Base-by-base conservation (phyloP, 495 filamentous ascomycete genomes). In the Aspergillus cristatus region DNA sequence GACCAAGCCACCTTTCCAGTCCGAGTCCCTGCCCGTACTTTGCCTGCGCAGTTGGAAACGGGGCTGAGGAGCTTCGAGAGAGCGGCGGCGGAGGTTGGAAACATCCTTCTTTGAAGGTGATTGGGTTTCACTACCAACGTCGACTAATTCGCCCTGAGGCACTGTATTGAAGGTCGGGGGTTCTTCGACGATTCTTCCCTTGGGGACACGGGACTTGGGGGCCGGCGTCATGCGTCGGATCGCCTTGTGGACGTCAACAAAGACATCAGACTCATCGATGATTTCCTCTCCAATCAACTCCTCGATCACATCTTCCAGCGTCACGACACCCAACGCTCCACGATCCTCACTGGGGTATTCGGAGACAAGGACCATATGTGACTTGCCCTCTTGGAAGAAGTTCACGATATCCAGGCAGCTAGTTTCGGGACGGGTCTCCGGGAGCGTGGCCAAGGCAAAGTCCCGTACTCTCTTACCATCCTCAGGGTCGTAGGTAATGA, bases 331-430 rank as follows among this genome's bases (percentile, higher is more conserved):
- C 12, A 95, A 64, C 1, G 89, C 86, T 26, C 91, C 91, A 42
- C 82, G 77, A 51, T 93, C 79, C 43, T 93, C 82, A 10, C 91
- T 87, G 2, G 91, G 91, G 41, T 70, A 79, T 47, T 94, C 84
- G 6, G 88, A 94, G 7, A 96, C 89, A 17, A 98, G 71, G 7
- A 97, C 90, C 93, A 98, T 97, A 60, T 98, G 91, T 7, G 87
- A 94, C 57, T 97, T 97, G 36, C 91, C 91, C 63, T 98, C 90
- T 56, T 98, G 91, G 65, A 98, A 98, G 63, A 94, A 98, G 64
- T 98, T 98, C 57, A 98, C 82, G 46, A 97, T 98, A 54, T 98
- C 91, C 29, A 98, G 65, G 55, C 91, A 98, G 57, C 87, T 94
- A 0, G 91, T 97, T 48, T 95, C 86, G 1, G 93, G 84, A 7